Evolutionary conservation across 768 basidiomycete genomes (phyloP).

Genomic region (Holtermanniella nyarrowii): DNA sequence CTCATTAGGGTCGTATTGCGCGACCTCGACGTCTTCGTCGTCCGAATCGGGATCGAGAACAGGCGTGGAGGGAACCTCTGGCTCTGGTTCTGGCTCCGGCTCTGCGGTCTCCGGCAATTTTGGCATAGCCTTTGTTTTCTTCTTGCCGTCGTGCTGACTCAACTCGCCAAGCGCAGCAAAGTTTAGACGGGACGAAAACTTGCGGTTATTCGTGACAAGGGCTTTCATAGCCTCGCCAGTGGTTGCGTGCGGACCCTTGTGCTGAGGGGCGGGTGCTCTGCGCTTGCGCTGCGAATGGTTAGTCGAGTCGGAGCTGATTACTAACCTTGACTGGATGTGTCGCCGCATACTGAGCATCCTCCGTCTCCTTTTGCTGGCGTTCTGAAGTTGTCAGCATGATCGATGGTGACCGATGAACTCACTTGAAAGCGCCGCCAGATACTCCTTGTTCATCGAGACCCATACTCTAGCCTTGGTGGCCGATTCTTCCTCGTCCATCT

Average conservation of each 20-base stretch:
- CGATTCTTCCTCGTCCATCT: conserved; percentile 25
- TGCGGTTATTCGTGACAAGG: conserved; percentile 18
- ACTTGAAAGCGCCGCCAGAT: conserved; percentile 29
- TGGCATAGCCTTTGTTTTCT: not conserved
- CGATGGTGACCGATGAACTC: conserved; percentile 1
- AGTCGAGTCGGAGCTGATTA: not conserved
- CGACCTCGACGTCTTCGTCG: not conserved
- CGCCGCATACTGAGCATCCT: conserved; percentile 14
- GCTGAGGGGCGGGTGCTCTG: conserved; percentile 1
- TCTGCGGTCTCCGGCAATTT: not conserved
- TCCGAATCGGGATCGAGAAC: too few species aligned
- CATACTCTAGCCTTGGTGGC: conserved; percentile 28
- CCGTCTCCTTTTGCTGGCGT: conserved; percentile 14
- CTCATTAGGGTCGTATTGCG: not conserved
- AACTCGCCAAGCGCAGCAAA: conserved; percentile 17
- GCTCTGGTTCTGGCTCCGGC: not conserved
- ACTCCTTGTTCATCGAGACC: conserved; percentile 29
- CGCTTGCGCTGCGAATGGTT: conserved; percentile 14
- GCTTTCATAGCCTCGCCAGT: conserved; percentile 21
- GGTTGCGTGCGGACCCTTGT: conserved; percentile 19
- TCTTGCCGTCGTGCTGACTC: not conserved
- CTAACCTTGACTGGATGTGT: conserved; percentile 22
- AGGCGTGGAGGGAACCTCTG: not conserved
- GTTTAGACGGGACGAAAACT: conserved; percentile 29
- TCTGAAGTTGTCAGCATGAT: conserved; percentile 3